These are phyloP conservation scores for Boletellus deceptivus DNA, from an alignment of 1,284 basidiomycete genomes.

Conservation along the genomic window DNA sequence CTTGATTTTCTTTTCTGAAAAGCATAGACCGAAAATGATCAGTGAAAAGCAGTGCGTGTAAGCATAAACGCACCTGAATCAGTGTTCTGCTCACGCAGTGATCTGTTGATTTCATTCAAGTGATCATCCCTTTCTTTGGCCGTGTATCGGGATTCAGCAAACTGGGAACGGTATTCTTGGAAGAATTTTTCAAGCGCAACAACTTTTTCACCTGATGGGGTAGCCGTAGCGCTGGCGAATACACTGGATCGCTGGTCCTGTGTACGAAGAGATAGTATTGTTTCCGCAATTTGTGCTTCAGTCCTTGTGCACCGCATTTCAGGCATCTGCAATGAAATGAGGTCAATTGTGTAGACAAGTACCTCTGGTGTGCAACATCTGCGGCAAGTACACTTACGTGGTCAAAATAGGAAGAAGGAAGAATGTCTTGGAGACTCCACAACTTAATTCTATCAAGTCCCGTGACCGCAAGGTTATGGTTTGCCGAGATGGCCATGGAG, in stretches of 20 bases:
- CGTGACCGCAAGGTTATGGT: neutral
- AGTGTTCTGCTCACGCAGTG: neutral
- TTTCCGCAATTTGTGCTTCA: neutral
- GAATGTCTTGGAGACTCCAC: neutral
- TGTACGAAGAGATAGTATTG: neutral
- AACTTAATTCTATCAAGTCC: neutral
- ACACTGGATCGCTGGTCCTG: neutral
- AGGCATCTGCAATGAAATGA: neutral
- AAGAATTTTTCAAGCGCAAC: neutral
- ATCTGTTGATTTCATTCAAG: neutral
- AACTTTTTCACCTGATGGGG: neutral
- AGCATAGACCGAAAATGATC: too few relatives aligned
- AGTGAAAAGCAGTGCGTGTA: neutral
- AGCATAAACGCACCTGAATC: neutral
- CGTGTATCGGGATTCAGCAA: neutral
- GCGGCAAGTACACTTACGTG: constrained; percentile 2
- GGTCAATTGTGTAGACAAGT: neutral
- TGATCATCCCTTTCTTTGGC: neutral
- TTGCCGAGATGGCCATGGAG: constrained; percentile 8
- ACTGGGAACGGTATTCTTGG: neutral
- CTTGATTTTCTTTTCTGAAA: too few relatives aligned
- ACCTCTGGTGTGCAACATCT: too few relatives aligned
- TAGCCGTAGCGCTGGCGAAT: neutral
- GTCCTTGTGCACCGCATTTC: neutral
- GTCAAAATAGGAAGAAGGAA: constrained; percentile 4